These are phyloP conservation scores for Fraxinus sp. DNA, from an alignment of 305 asterid genomes.

Conservation along the genomic window DNA sequence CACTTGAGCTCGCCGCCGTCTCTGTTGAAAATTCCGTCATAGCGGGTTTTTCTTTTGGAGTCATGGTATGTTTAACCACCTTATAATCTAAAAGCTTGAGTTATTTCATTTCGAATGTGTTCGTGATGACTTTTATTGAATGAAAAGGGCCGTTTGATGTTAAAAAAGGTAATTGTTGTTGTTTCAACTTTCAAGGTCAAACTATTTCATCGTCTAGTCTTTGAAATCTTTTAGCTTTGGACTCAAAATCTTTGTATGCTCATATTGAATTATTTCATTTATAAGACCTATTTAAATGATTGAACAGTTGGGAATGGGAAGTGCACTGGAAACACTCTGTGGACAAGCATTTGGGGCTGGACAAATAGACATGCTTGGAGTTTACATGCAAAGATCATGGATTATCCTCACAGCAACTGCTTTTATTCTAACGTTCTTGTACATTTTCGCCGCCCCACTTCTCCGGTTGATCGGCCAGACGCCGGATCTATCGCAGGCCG, in stretches of 20 bases:
- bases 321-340: conserved; percentile 55
- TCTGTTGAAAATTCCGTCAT: conserved; percentile 45
- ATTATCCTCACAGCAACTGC: conserved; percentile 36
- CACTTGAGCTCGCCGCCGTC: conserved; percentile 48
- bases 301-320: conserved; percentile 54
- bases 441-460: conserved; percentile 37
- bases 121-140: too few relatives aligned
- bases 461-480: conserved; percentile 38
- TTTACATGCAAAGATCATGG: conserved; percentile 54
- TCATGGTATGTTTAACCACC: conserved; percentile 34
- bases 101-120: too few relatives aligned
- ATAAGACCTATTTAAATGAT: neutral
- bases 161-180: too few relatives aligned
- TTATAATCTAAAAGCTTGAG: neutral
- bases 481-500: conserved; percentile 38
- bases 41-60: conserved; percentile 44
- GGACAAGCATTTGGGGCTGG: conserved; percentile 58
- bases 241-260: neutral
- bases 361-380: conserved; percentile 46
- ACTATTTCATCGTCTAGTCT: too few relatives aligned
- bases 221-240: too few relatives aligned
- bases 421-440: conserved; percentile 31
- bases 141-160: too few relatives aligned
- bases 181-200: too few relatives aligned
- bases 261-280: neutral